Percentiles rank a stretch among this genome's conserved stretches.
phyloP scores from a whole-genome alignment of 306 rosid genomes.

The Cercis canadensis region DNA sequence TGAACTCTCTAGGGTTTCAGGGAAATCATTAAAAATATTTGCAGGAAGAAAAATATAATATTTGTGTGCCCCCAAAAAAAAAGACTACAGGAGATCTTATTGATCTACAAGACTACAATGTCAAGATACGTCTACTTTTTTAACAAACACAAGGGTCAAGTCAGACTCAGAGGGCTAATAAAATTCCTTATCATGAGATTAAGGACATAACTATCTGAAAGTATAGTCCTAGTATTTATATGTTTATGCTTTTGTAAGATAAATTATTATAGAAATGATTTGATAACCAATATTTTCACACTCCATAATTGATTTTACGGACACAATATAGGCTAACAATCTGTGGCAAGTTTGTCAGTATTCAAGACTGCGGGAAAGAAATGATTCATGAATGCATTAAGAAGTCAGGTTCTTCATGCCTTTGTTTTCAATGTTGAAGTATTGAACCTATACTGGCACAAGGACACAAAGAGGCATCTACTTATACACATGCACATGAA shows the following conservation, averaged over 20 bases:
- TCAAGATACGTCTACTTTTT: conserved; percentile 11
- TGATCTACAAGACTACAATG: not conserved
- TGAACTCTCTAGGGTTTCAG: conserved; percentile 1
- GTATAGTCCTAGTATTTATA: not conserved
- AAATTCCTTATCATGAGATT: conserved; percentile 9
- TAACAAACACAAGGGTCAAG: not conserved
- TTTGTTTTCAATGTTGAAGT: conserved; percentile 12
- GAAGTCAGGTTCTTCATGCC: conserved; percentile 12
- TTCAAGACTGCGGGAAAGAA: not conserved
- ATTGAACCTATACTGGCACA: conserved; percentile 22
- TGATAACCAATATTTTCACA: not conserved
- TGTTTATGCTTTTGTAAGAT: no score
- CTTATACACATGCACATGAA: conserved; percentile 9
- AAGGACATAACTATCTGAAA: not conserved
- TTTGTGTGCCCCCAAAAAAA: no score
- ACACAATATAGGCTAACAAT: conserved; percentile 24
- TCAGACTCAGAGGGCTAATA: no score
- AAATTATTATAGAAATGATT: not conserved
- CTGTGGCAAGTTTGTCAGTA: not conserved
- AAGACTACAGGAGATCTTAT: not conserved
- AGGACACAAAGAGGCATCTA: not conserved
- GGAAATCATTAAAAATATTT: not conserved
- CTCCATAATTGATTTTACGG: not conserved
- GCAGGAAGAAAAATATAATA: no score
- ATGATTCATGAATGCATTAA: not conserved